Base-by-base conservation (phyloP, 345 rosid genomes). In the Corchorus olitorius region DNA sequence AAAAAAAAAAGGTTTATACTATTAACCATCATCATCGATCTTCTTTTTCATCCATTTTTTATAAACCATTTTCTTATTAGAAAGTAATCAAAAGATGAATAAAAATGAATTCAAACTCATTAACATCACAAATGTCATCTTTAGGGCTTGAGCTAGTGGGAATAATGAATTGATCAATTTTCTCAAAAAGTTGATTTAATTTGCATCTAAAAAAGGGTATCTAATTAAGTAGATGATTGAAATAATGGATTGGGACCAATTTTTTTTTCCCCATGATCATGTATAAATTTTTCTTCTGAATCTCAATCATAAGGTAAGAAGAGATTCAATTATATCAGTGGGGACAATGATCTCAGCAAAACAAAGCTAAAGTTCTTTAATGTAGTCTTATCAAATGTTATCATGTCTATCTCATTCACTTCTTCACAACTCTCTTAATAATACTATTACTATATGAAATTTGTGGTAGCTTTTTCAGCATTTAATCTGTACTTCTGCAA, bases 321-420 rank as follows among this genome's bases (percentile, higher is more conserved):
- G 15, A 65, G 45, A 41, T 64, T 41, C 33, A 65, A 41, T 64
- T 65, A 65, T 41, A 65, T 41, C 0, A 45, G 54, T 45, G 37
- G 70, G 70, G 53, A 66, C 70, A 45, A 66, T 66, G 70, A 66
- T 45, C 35, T 45, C 35, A 11, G 35, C 9, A 43, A 45, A 45
- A 16, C 54, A 45, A 43, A 41, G 53, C 33, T 12, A 43, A 19
- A 52, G 19, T 53, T 20, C 53, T 19, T 45, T 45, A 20, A 45
- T 66, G 35, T 15, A 43, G 70, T 65, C 52, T 43, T 41, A 43
- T 65, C 52, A 65, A 16, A 53, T 53, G 16, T 50, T 14, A 49
- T 65, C 12, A 41, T 65, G 70, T 41, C 70, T 20, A 65, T 34
- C n/a, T 27, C 64, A 27, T 27, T 27, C 33, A 60, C 9, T 33